Evolutionary conservation across 192 early-diverging fungal species (phyloP), one percentile per base, ranked within the genome.

Genomic region (Piromyces sp.): DNA sequence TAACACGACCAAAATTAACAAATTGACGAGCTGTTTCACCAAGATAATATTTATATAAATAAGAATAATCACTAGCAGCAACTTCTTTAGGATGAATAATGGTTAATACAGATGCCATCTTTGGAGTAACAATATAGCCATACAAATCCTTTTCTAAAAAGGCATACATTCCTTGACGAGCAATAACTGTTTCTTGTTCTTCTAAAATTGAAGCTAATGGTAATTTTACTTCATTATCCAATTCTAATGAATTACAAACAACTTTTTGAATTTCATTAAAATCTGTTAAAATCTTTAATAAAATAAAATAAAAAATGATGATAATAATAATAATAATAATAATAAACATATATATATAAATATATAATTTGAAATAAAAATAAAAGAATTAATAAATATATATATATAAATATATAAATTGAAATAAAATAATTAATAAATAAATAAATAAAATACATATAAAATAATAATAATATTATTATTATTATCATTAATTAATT

Each of bases 1-100:
- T 89, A 14, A 83, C 80, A 2, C 88, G 84, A 17, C 87, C 88
- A 81, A 84, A 82, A 22, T 81, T 29, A 28, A 85, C 30, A 80
- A 88, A 89, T 80, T 84, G 84, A 42, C 84, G 30, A 14, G 86
- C 86, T 28, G 86, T 51, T 82, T 89, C 86, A 14, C 86, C 88
- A n/a, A 88, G 81, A 79, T 87, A 89, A 80, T 84, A 88, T 31
- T 85, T 82, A 80, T 86, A 88, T 78, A 88, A 81, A 13, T 79
- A 80, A 19, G 86, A 83, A 36, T 80, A 86, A 78, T 87, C 86
- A 79, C 84, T 85, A 16, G 51, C 37, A 22, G 87, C 86, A 0
- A 89, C 86, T 17, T 87, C 84, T 30, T 36, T 33, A n/a, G 88
- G 81, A 16, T 85, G 81, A n/a, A 88, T 83, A 31, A 84, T 78